Evolutionary conservation across 2,329 filamentous ascomycete species (phyloP), one percentile per base, ranked within the genome.

Genomic region (Beauveria scarabaeidicola): DNA sequence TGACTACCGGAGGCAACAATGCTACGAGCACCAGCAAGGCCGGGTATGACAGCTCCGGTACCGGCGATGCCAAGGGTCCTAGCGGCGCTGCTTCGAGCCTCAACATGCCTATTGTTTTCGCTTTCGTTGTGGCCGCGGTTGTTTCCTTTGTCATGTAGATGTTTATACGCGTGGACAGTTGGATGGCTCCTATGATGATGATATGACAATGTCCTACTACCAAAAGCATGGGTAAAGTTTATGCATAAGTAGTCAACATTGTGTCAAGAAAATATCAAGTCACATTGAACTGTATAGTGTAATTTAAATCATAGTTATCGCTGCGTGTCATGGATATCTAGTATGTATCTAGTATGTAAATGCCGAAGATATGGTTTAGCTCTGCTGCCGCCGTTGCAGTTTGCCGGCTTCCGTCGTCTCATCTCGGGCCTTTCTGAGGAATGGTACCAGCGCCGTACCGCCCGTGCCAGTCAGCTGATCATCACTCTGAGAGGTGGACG

Each of bases 391-490:
- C 52, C 63, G 63, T 48, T 67, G 62, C 57, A 75, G 62, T 17
- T 63, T 67, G 0, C 74, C 75, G 3, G 76, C 76, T 21, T 67
- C 65, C 2, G 62, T 63, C 0, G 92, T 97, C 77, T 96, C 92
- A 69, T 97, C 90, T 19, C 93, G 79, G 3, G 90, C 87, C 73
- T 95, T 90, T 73, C 91, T 95, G 63, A 97, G 72, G 72, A 97
- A 97, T 0, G 92, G 90, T 60, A 97, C 88, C 56, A 97, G 73
- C 0, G 87, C 85, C 0, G 93, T 97, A 0, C 93, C 93, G 5
- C 92, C 92, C 0, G 92, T 97, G 0, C 93, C 93, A 1, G 87
- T 87, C 46, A 96, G 75, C 63, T 88, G 74, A 21, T 71, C 67
- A 19, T 69, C 69, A 1, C 66, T 65, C 54, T 69, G 71, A 19